Evolutionary conservation across 208 protist species (phyloP).

Genomic region (Acanthamoeba lenticulata): DNA sequence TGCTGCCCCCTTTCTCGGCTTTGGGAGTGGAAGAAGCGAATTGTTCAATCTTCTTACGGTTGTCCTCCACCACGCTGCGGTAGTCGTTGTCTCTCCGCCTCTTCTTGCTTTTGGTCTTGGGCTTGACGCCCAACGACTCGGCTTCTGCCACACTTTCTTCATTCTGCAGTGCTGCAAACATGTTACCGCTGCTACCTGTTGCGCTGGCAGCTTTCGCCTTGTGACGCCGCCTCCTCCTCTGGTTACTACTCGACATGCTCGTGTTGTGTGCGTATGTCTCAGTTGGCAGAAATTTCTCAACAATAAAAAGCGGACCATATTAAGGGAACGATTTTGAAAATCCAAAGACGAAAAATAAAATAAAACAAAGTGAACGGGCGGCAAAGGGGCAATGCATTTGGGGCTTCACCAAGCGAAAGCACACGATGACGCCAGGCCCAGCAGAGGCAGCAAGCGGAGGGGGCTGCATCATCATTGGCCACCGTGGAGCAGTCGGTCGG

Average conservation of each 20-base stretch:
- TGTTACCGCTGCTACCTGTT: background rate
- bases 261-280: too few species aligned
- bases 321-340: too few species aligned
- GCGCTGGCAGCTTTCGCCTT: background rate
- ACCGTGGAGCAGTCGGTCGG: conserved; percentile 7
- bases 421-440: too few species aligned
- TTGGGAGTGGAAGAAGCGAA: background rate
- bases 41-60: background rate
- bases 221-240: background rate
- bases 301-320: too few species aligned
- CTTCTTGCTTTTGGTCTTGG: background rate
- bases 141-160: background rate
- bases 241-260: background rate
- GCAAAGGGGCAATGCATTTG: too few species aligned
- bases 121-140: background rate
- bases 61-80: background rate
- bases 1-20: background rate
- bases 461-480: too few species aligned
- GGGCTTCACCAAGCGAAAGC: too few species aligned
- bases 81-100: background rate
- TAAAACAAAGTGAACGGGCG: too few species aligned
- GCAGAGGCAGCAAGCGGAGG: too few species aligned
- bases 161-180: background rate
- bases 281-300: too few species aligned
- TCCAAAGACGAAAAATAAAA: too few species aligned